phyloP scores from a whole-genome alignment of 768 basidiomycete species.

The Podaxis sp. region DNA sequence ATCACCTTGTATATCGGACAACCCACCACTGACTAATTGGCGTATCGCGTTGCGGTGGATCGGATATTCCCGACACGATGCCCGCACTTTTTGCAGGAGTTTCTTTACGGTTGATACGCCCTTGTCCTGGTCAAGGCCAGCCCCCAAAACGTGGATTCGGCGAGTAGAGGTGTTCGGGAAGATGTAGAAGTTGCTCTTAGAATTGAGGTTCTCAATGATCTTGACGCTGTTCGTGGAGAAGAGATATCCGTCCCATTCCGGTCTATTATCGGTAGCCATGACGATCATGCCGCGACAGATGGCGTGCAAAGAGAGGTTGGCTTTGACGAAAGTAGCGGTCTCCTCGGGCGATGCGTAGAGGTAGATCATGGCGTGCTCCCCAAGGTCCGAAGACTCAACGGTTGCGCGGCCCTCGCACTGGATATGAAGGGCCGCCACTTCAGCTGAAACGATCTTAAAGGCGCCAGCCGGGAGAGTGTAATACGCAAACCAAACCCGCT shows the following conservation, averaged over 20 bases:
- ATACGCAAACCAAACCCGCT: conserved; percentile 39
- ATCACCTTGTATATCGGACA: conserved; percentile 35
- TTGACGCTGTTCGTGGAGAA: conserved; percentile 38
- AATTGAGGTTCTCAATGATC: conserved; percentile 37
- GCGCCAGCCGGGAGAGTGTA: conserved; percentile 34
- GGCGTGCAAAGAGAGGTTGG: conserved; percentile 36
- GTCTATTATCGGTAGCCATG: conserved; percentile 25
- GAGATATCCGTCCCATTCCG: conserved; percentile 51
- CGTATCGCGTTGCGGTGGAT: conserved; percentile 34
- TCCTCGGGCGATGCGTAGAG: conserved; percentile 36
- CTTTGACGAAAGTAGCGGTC: conserved; percentile 30
- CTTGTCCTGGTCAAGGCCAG: conserved; percentile 25
- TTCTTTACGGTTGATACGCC: conserved; percentile 33
- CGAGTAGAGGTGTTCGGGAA: conserved; percentile 33
- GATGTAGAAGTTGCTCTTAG: conserved; percentile 29
- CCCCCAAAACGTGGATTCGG: conserved; percentile 40
- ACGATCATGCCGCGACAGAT: conserved; percentile 41
- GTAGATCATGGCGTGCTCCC: conserved; percentile 35
- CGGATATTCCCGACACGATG: conserved; percentile 32
- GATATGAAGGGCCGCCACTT: conserved; percentile 12
- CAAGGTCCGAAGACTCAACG: conserved; percentile 18
- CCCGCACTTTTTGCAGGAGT: conserved; percentile 39
- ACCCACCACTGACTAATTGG: conserved; percentile 39
- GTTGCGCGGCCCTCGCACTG: conserved; percentile 9
- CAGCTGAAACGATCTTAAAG: conserved; percentile 30